These are phyloP conservation scores for Balamuthia mandrillaris DNA, from an alignment of 208 protist genomes.

Conservation along the genomic window DNA sequence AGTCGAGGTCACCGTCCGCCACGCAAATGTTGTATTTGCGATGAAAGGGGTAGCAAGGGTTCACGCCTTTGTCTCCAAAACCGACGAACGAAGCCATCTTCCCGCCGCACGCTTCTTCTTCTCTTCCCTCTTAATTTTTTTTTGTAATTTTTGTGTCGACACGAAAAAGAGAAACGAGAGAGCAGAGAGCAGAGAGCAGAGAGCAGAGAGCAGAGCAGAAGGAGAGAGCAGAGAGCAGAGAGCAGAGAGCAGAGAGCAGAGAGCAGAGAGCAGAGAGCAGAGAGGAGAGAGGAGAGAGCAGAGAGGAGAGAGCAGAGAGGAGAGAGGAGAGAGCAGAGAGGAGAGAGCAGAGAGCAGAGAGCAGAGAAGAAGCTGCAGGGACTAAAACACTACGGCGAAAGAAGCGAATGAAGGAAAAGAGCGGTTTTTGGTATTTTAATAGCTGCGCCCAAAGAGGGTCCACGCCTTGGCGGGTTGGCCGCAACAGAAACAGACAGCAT, in stretches of 20 bases:
- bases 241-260: background rate
- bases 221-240: background rate
- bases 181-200: too few species aligned
- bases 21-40: background rate
- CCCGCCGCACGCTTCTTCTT: too few species aligned
- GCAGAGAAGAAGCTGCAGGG: too few species aligned
- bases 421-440: slow-evolving; percentile 33
- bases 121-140: too few species aligned
- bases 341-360: background rate
- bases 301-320: background rate
- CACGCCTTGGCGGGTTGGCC: slow-evolving; percentile 48
- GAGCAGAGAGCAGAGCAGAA: too few species aligned
- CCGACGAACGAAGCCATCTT: too few species aligned
- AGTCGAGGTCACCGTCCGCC: background rate
- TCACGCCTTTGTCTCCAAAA: too few species aligned
- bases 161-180: too few species aligned
- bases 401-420: background rate
- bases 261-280: background rate
- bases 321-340: too few species aligned
- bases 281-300: background rate
- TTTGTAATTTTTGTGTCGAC: too few species aligned
- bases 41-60: background rate
- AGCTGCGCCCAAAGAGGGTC: slow-evolving; percentile 65
- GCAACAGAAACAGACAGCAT: slow-evolving; percentile 82
- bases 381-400: background rate